Base-by-base conservation (phyloP, 257 asterid species). In the Rehmannia glutinosa region DNA sequence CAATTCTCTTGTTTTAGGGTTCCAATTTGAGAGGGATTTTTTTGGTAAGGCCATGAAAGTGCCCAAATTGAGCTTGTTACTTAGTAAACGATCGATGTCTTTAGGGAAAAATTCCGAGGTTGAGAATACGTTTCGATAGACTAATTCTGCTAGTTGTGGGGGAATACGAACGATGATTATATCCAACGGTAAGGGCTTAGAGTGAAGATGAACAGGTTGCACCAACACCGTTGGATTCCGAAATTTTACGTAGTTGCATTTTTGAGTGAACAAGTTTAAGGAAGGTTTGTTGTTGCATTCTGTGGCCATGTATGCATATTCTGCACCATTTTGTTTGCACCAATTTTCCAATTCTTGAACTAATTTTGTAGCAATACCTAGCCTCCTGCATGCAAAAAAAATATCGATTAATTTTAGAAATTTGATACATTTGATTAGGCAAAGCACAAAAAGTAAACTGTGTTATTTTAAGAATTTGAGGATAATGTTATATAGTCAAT, bases 271-370 rank as follows among this genome's bases (percentile, higher is more conserved):
- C 52, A 91, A 52, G 42, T 86, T 86, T 62, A 91, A 35, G 4
- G 92, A 91, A 24, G 96, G 80, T 63, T 72, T 71, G 64, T 91
- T 91, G 73, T 36, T 83, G 21, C 86, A 56, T 35, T 88, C 97
- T 0, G 97, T 91, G 28, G 97, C 97, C 95, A 91, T 88, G 71
- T 91, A 91, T 1, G 92, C 79, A 63, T 83, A 91, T 35, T 88
- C 79, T 28, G 91, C 96, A 0, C 91, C 96, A 28, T 86, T 78
- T 28, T 60, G 17, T 52, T 12, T 66, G 66, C 90, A 68, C 95
- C 96, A 86, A 1, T 58, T 64, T 69, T 91, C 97, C 41, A 88
- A 43, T 74, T 84, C 71, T 64, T 78, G 80, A 24, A 91, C 86
- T 0, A 91, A 88, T 69, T 80, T 88, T 43, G 84, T 77, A 2